Base-by-base conservation (phyloP, 2,329 filamentous ascomycete genomes). In the Monosporascus sp. region DNA sequence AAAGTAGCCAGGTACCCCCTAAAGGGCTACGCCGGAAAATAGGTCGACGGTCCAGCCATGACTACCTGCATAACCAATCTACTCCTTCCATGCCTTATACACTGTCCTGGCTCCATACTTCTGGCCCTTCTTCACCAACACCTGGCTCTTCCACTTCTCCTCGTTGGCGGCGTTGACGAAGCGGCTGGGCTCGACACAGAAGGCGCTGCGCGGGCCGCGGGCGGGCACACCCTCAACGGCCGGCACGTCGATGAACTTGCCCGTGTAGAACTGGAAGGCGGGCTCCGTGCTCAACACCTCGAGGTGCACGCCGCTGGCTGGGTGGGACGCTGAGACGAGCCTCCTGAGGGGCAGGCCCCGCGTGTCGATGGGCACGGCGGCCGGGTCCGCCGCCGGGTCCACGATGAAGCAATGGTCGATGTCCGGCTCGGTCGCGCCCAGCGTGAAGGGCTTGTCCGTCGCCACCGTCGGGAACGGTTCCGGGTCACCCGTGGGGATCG, bases 181-280 rank as follows among this genome's bases (percentile, higher is more conserved):
- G 22, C 94, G 83, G 64, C 89, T 89, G 0, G 93, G 92, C 77
- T 99, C 94, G 44, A 96, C 86, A 70, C 91, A 96, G 75, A 97
- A 95, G 0, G 88, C 93, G 45, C 86, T 83, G 48, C 90, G 81
- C 4, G 82, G 67, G 0, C 79, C 82, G 48, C 89, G 81, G 1
- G 86, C 85, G 0, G 87, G 82, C 27, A 81, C 70, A 2, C 77
- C 77, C n/a, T 77, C 78, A 3, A 84, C 76, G 31, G 76, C 86
- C 0, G 89, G 87, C 14, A 96, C 87, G 62, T 94, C 76, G 60
- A 95, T 91, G 66, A 85, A 87, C 66, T 89, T 87, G 59, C 93
- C 94, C 0, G 91, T 95, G 74, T 97, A 97, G 74, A 97, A 96
- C 71, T 97, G 93, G 78, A 97, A 97, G 0, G 90, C 89, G 0